phyloP scores from a whole-genome alignment of 2,329 filamentous ascomycete species.

The Epichloe amarillans region DNA sequence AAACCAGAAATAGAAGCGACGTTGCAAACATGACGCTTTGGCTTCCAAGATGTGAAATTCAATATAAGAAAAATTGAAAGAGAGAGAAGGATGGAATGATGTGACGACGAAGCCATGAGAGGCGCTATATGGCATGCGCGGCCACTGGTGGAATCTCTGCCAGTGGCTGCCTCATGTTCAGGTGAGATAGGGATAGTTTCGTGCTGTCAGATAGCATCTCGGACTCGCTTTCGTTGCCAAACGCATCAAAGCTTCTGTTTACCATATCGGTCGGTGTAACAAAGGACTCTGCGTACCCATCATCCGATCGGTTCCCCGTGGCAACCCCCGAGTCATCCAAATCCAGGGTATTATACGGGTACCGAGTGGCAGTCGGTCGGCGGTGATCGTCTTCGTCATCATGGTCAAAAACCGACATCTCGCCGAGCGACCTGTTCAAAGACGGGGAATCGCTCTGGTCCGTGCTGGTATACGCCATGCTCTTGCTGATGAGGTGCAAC shows the following conservation, averaged over 20 bases:
- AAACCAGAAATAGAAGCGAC: not conserved
- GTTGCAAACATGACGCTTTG: not conserved
- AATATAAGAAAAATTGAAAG: not conserved
- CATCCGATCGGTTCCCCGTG: slow-evolving; percentile 25
- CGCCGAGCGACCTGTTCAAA: slow-evolving; percentile 22
- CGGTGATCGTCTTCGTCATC: slow-evolving; percentile 24
- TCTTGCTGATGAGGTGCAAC: slow-evolving; percentile 33
- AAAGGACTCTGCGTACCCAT: slow-evolving; percentile 36
- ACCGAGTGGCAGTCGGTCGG: not conserved
- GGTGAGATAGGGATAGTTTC: slow-evolving; percentile 50
- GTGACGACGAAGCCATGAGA: too few relatives aligned
- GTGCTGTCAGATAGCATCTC: slow-evolving; percentile 41
- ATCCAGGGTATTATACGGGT: not conserved
- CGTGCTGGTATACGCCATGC: slow-evolving; percentile 10
- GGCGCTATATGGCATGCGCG: slow-evolving; percentile 13
- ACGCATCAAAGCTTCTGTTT: slow-evolving; percentile 24
- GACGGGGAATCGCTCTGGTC: slow-evolving; percentile 18
- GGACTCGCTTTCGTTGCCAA: slow-evolving; percentile 26
- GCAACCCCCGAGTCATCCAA: slow-evolving; percentile 24
- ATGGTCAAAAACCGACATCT: slow-evolving; percentile 28
- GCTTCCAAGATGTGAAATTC: not conserved
- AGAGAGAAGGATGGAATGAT: not conserved
- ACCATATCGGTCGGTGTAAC: slow-evolving; percentile 36
- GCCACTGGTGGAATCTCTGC: slow-evolving; percentile 12
- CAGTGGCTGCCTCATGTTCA: slow-evolving; percentile 30